phyloP scores from a whole-genome alignment of 148 eudicot species.

The Cornus suecica region DNA sequence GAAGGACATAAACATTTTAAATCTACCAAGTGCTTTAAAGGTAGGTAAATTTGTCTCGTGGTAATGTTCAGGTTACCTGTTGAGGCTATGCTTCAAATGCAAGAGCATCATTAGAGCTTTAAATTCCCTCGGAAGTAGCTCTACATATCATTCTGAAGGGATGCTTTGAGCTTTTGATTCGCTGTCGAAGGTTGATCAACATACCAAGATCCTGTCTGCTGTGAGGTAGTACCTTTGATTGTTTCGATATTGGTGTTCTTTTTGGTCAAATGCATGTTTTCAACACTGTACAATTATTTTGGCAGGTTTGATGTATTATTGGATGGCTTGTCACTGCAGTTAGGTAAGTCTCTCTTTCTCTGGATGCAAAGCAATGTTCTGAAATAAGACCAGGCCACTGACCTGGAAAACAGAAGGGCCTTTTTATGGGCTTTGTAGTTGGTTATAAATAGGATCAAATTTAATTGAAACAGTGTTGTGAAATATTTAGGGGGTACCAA shows the following conservation, averaged over 20 bases:
- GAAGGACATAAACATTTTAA: not conserved
- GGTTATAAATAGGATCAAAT: not conserved
- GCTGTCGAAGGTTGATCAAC: not conserved
- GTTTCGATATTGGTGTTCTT: slow-evolving; percentile 1
- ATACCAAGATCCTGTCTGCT: not conserved
- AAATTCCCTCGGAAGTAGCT: not conserved
- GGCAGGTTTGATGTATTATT: slow-evolving; percentile 10
- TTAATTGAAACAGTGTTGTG: not conserved
- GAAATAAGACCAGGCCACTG: not conserved
- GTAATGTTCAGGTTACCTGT: slow-evolving; percentile 1
- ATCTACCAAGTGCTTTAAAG: not conserved
- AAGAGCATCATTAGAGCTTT: not conserved
- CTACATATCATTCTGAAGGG: slow-evolving; percentile 3
- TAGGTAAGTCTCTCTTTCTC: slow-evolving; percentile 1
- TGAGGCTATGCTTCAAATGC: not conserved
- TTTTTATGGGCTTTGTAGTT: not conserved
- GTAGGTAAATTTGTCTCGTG: not conserved
- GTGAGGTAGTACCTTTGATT: not conserved
- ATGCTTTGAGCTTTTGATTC: not conserved
- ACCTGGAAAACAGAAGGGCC: not conserved
- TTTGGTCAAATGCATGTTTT: slow-evolving; percentile 5
- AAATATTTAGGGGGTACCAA: not conserved
- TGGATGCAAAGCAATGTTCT: not conserved
- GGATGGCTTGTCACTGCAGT: not conserved
- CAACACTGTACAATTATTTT: slow-evolving; percentile 8